phyloP scores from a whole-genome alignment of 192 early-diverging fungal species.

The Coemansia sp. region DNA sequence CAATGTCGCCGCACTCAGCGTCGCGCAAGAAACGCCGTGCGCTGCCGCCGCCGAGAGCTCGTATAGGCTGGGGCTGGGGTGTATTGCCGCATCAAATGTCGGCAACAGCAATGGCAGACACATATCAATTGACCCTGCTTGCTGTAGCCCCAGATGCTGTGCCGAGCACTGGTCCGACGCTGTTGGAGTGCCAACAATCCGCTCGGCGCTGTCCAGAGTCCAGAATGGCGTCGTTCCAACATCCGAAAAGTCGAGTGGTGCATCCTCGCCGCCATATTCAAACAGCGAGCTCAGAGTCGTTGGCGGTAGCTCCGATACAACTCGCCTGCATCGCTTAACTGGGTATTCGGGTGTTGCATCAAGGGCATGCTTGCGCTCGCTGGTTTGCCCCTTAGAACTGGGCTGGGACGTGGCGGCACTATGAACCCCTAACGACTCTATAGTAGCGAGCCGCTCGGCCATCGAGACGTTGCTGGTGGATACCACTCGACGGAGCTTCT shows the following conservation, averaged over 20 bases:
- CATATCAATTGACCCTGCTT: neutral
- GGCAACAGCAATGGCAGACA: neutral
- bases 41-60: neutral
- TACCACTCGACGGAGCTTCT: slow-evolving; percentile 35
- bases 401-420: neutral
- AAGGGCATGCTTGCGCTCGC: slow-evolving; percentile 28
- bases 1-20: slow-evolving; percentile 32
- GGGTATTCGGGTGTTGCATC: slow-evolving; percentile 10
- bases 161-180: neutral
- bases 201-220: neutral
- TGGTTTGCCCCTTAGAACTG: neutral
- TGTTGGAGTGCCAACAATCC: neutral
- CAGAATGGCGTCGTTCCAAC: neutral
- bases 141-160: neutral
- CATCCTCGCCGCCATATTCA: neutral
- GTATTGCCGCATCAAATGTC: neutral
- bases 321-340: slow-evolving; percentile 31
- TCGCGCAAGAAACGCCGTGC: slow-evolving; percentile 3
- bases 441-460: neutral
- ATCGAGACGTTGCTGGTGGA: slow-evolving; percentile 30
- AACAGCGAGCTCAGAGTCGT: slow-evolving; percentile 10
- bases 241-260: slow-evolving; percentile 1
- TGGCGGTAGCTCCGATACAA: slow-evolving; percentile 42
- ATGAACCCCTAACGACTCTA: slow-evolving; percentile 26
- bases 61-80: neutral